Evolutionary conservation across 352 stramenopile species (phyloP).

Genomic region (Phytophthora ramorum): DNA sequence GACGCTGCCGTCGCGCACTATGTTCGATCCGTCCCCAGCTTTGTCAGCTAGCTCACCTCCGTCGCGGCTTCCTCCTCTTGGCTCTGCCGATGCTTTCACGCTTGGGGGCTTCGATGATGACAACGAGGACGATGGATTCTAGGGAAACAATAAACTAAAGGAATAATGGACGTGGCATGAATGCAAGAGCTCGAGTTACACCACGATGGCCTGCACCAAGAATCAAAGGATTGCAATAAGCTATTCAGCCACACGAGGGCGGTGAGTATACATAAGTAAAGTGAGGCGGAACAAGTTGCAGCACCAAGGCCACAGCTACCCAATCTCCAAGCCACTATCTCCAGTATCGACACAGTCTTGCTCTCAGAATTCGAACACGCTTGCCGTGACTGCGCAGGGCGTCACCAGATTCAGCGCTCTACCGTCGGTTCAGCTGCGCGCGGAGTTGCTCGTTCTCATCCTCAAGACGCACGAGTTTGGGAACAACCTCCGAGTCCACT

Average conservation of each 20-base stretch:
- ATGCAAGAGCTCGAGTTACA: neutral
- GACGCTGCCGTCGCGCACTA: constrained; percentile 44
- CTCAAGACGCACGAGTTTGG: constrained; percentile 81
- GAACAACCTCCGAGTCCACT: constrained; percentile 85
- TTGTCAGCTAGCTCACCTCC: constrained; percentile 74
- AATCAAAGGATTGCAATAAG: constrained; percentile 16
- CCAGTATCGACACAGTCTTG: constrained; percentile 10
- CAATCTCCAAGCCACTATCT: constrained; percentile 1
- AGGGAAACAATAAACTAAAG: constrained; percentile 19
- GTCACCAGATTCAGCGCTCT: constrained; percentile 15
- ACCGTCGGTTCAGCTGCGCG: constrained; percentile 39
- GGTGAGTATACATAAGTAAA: constrained; percentile 39
- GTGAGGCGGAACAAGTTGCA: constrained; percentile 9
- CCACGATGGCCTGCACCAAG: neutral
- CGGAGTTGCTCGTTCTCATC: constrained; percentile 87
- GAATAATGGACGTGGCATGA: constrained; percentile 7
- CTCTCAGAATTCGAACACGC: neutral
- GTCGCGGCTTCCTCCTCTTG: constrained; percentile 67
- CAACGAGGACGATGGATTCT: constrained; percentile 71
- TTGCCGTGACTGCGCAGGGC: neutral
- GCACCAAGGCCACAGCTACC: constrained; percentile 3
- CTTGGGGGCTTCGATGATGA: constrained; percentile 71
- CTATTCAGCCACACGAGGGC: constrained; percentile 32
- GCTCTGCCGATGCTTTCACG: constrained; percentile 56
- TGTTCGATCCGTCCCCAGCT: constrained; percentile 71